These are phyloP conservation scores for Heterobasidion annosum DNA, from an alignment of 1,284 basidiomycete genomes.

Conservation along the genomic window DNA sequence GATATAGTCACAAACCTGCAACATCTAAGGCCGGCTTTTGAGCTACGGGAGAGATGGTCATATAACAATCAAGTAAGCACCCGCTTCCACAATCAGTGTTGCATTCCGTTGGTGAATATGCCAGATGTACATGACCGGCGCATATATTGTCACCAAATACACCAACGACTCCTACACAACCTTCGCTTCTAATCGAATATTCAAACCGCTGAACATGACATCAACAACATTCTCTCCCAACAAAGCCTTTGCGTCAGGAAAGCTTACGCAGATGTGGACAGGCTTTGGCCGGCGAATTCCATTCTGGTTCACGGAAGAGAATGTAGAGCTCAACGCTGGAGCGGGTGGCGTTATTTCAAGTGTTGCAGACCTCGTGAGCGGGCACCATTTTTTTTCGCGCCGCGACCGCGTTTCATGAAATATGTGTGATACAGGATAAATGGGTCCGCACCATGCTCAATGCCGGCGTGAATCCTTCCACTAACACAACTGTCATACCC, in stretches of 20 bases:
- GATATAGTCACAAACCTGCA: slow-evolving; percentile 23
- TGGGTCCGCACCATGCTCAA: slow-evolving; percentile 37
- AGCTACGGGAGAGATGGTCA: slow-evolving; percentile 29
- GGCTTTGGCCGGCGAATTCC: slow-evolving; percentile 15
- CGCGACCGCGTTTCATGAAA: neutral
- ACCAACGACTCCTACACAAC: slow-evolving; percentile 19
- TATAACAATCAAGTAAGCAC: slow-evolving; percentile 33
- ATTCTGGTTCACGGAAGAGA: slow-evolving; percentile 11
- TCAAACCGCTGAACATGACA: slow-evolving; percentile 33
- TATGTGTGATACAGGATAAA: slow-evolving; percentile 18
- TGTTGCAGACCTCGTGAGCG: slow-evolving; percentile 15
- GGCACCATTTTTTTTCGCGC: neutral
- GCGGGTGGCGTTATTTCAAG: slow-evolving; percentile 31
- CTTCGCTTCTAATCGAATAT: slow-evolving; percentile 31
- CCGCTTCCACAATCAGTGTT: neutral
- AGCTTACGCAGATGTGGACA: slow-evolving; percentile 23
- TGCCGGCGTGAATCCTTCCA: slow-evolving; percentile 29
- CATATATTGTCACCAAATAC: slow-evolving; percentile 13
- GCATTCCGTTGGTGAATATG: neutral
- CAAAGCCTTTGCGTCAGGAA: slow-evolving; percentile 23
- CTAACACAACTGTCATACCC: slow-evolving; percentile 31
- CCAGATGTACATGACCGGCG: slow-evolving; percentile 2
- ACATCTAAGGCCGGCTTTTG: slow-evolving; percentile 28
- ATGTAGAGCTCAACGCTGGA: slow-evolving; percentile 21
- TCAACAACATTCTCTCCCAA: slow-evolving; percentile 32